phyloP scores from a whole-genome alignment of 768 basidiomycete species.

The Phaeolepiota aurea region DNA sequence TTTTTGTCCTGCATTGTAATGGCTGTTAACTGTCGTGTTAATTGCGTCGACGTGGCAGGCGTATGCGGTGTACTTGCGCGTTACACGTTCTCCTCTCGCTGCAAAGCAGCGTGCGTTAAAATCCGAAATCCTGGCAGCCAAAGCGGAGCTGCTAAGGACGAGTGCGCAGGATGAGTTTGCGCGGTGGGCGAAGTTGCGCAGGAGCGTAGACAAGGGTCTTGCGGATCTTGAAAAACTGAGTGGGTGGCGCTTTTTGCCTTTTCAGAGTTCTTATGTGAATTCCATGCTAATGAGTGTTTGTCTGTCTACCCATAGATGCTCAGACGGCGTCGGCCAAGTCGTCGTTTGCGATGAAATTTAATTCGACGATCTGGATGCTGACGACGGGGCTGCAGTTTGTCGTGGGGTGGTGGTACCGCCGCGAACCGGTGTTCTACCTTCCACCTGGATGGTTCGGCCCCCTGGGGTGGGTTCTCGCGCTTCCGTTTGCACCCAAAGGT shows the following conservation, averaged over 20 bases:
- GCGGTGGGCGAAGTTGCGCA: conserved; percentile 91
- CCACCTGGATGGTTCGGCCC: conserved; percentile 89
- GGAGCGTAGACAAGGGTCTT: conserved; percentile 88
- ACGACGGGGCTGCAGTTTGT: conserved; percentile 85
- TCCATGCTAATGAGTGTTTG: background rate
- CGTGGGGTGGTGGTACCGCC: conserved; percentile 89
- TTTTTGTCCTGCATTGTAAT: background rate
- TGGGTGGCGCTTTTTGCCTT: conserved; percentile 30
- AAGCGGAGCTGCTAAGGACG: conserved; percentile 81
- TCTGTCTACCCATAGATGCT: conserved; percentile 39
- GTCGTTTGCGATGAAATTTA: conserved; percentile 66
- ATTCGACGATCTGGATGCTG: conserved; percentile 62
- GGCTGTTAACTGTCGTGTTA: background rate
- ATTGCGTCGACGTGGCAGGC: conserved; percentile 33
- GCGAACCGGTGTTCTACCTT: conserved; percentile 86
- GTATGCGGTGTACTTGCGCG: conserved; percentile 60
- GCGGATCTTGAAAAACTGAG: conserved; percentile 89
- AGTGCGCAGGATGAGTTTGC: conserved; percentile 97
- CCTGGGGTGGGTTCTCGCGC: conserved; percentile 76
- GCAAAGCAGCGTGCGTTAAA: conserved; percentile 67
- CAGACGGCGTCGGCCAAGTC: conserved; percentile 53
- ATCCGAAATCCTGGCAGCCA: conserved; percentile 67
- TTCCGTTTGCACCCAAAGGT: conserved; percentile 91
- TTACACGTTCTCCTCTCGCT: conserved; percentile 51
- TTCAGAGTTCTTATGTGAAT: conserved; percentile 3